Percentiles rank a stretch among this genome's conserved stretches.
phyloP scores from a whole-genome alignment of 495 filamentous ascomycete genomes.

The Penicillium silybi region DNA sequence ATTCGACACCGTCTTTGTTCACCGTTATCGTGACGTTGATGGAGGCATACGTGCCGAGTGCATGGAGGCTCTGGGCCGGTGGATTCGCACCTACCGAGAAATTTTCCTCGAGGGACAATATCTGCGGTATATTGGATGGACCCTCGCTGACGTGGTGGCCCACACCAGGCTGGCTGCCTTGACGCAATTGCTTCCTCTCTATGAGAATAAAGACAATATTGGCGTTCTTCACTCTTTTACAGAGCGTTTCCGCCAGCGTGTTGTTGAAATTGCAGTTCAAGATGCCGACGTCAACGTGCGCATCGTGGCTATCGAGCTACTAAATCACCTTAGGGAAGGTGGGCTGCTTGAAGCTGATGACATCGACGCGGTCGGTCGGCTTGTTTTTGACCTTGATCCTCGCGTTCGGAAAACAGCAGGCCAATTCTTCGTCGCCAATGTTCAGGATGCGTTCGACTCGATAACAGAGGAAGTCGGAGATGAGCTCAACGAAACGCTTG shows the following conservation, averaged over 20 bases:
- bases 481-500: slow-evolving; percentile 66
- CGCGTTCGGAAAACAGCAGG: slow-evolving; percentile 83
- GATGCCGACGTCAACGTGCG: slow-evolving; percentile 78
- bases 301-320: slow-evolving; percentile 69
- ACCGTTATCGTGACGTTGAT: slow-evolving; percentile 93
- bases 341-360: slow-evolving; percentile 88
- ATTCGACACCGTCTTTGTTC: slow-evolving; percentile 86
- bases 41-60: slow-evolving; percentile 81
- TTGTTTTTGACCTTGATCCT: slow-evolving; percentile 83
- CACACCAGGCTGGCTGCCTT: slow-evolving; percentile 71
- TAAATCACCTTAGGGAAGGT: slow-evolving; percentile 75
- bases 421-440: slow-evolving; percentile 80
- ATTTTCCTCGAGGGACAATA: slow-evolving; percentile 84
- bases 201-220: slow-evolving; percentile 70
- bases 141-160: slow-evolving; percentile 72
- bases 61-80: slow-evolving; percentile 75
- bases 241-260: slow-evolving; percentile 77
- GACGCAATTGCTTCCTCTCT: slow-evolving; percentile 73
- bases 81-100: slow-evolving; percentile 79
- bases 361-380: slow-evolving; percentile 75
- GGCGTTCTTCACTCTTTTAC: slow-evolving; percentile 80
- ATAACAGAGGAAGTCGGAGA: slow-evolving; percentile 82
- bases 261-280: slow-evolving; percentile 86
- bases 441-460: slow-evolving; percentile 74
- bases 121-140: slow-evolving; percentile 91